phyloP scores from a whole-genome alignment of 1,139 yeast genomes.

The Entelexis paramagnoliae region DNA sequence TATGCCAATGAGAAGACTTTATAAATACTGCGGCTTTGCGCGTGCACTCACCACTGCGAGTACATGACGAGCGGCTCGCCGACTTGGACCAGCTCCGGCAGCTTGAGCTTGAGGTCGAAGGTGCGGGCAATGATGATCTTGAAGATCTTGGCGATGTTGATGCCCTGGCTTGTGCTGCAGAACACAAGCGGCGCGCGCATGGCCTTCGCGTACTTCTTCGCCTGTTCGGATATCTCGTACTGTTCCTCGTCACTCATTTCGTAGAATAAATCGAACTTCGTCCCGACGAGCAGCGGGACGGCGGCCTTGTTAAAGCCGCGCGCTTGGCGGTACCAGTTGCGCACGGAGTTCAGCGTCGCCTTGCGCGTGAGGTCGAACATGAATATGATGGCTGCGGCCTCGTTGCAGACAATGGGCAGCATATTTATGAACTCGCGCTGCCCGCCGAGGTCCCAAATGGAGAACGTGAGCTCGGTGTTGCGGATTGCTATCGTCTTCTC shows the following conservation, averaged over 20 bases:
- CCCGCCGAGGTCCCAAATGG: conserved; percentile 96
- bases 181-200: conserved; percentile 87
- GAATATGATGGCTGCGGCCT: conserved; percentile 85
- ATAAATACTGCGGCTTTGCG: no score
- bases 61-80: conserved; percentile 88
- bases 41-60: conserved; percentile 30
- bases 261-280: conserved; percentile 83
- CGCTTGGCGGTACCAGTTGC: conserved; percentile 94
- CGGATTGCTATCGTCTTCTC: conserved; percentile 80
- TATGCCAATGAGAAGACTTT: no score
- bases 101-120: conserved; percentile 71
- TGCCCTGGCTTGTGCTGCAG: conserved; percentile 86
- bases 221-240: conserved; percentile 72
- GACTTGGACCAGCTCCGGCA: conserved; percentile 70
- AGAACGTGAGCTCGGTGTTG: conserved; percentile 81
- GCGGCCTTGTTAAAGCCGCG: conserved; percentile 85
- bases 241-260: conserved; percentile 75
- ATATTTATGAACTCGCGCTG: conserved; percentile 91
- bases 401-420: conserved; percentile 88
- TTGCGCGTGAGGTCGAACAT: conserved; percentile 88
- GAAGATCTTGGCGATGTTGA: conserved; percentile 88
- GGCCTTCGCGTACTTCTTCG: conserved; percentile 77
- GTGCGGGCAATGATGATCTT: conserved; percentile 86
- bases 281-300: conserved; percentile 84
- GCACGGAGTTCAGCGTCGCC: conserved; percentile 72